Evolutionary conservation across 495 filamentous ascomycete genomes (phyloP).

Genomic region (Aspergillus carlsbadensis): DNA sequence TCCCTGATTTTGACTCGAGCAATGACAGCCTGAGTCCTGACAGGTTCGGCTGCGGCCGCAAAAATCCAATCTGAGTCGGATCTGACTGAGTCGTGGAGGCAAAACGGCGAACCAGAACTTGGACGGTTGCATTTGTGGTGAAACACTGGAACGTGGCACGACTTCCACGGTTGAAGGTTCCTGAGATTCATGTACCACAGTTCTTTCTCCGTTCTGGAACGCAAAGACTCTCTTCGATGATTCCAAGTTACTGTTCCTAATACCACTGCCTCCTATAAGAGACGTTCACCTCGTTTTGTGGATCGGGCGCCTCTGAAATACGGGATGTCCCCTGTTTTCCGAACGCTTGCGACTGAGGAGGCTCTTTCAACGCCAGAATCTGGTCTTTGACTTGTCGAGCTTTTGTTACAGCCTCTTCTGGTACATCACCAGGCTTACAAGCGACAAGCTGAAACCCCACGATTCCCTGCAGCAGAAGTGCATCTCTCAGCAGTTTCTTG

Average conservation of each 20-base stretch:
- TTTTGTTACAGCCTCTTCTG: background rate
- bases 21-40: background rate
- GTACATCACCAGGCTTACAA: slow-evolving; percentile 3
- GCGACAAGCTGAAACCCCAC: slow-evolving; percentile 38
- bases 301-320: slow-evolving; percentile 7
- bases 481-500: slow-evolving; percentile 66
- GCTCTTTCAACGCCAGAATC: slow-evolving; percentile 5
- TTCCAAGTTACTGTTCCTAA: too few species aligned
- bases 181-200: too few species aligned
- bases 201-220: too few species aligned
- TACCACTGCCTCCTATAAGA: too few species aligned
- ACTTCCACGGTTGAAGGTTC: too few species aligned
- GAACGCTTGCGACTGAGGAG: background rate
- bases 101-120: too few species aligned
- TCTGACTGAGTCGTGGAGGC: too few species aligned
- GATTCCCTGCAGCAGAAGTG: slow-evolving; percentile 70
- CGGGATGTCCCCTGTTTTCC: background rate
- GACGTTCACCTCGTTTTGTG: background rate
- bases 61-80: background rate
- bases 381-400: slow-evolving; percentile 5
- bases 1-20: background rate
- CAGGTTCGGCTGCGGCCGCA: background rate
- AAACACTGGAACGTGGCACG: too few species aligned
- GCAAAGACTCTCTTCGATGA: too few species aligned
- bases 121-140: too few species aligned